These are phyloP conservation scores for Eimeria falciformis DNA, from an alignment of 169 alveolate genomes.

Conservation along the genomic window DNA sequence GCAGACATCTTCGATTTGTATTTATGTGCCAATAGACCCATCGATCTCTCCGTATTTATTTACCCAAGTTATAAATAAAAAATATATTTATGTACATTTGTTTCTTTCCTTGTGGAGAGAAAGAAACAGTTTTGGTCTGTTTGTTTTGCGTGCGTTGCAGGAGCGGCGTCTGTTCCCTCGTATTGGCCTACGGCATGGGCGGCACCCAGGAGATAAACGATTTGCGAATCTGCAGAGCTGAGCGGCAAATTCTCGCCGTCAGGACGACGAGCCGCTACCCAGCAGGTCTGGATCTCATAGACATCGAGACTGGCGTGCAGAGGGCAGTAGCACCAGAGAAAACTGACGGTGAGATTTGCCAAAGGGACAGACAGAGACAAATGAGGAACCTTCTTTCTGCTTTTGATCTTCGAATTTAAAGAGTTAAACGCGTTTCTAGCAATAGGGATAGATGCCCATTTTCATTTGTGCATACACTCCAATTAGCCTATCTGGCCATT, in stretches of 20 bases:
- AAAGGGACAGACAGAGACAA: background rate
- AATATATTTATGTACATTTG: background rate
- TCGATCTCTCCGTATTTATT: background rate
- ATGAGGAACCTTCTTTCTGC: background rate
- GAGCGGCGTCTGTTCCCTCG: background rate
- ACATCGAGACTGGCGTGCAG: background rate
- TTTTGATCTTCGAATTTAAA: background rate
- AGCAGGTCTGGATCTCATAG: conserved; percentile 47
- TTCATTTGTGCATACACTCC: background rate
- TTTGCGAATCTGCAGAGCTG: conserved; percentile 40
- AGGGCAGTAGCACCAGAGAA: conserved; percentile 22
- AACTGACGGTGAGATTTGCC: conserved; percentile 17
- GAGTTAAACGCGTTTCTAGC: too few species aligned
- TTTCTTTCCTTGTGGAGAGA: background rate
- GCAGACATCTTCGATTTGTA: too few species aligned
- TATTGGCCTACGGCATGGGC: background rate
- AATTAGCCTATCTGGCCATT: background rate
- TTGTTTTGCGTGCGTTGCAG: background rate
- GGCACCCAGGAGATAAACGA: conserved; percentile 57
- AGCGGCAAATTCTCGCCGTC: conserved; percentile 47
- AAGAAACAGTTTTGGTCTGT: background rate
- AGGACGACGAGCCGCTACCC: conserved; percentile 62
- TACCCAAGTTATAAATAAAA: background rate
- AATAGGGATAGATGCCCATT: too few species aligned
- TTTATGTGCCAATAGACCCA: too few species aligned